phyloP scores from a whole-genome alignment of 257 asterid genomes.

The Echium plantagineum region DNA sequence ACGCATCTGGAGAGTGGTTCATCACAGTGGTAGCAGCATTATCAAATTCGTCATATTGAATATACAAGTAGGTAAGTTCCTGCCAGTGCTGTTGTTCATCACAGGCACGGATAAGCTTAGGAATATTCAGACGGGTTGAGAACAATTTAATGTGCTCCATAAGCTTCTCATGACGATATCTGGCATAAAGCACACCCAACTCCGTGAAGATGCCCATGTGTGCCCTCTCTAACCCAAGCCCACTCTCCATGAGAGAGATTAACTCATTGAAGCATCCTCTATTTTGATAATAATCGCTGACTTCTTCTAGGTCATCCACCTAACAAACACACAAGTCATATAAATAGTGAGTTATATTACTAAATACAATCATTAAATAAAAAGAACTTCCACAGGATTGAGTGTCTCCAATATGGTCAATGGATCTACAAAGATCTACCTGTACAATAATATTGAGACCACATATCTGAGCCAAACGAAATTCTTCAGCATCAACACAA shows the following conservation, averaged over 20 bases:
- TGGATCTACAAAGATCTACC: conserved; percentile 30
- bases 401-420: neutral
- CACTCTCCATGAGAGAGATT: conserved; percentile 98
- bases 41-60: conserved; percentile 94
- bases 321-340: conserved; percentile 18
- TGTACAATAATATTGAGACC: conserved; percentile 97
- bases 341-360: neutral
- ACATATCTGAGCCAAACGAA: conserved; percentile 98
- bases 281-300: conserved; percentile 91
- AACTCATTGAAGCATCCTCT: conserved; percentile 97
- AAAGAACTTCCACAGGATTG: neutral
- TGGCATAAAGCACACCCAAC: conserved; percentile 93
- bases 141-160: conserved; percentile 97
- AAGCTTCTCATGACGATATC: conserved; percentile 98
- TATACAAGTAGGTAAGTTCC: conserved; percentile 81
- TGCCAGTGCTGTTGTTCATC: conserved; percentile 99
- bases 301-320: conserved; percentile 99
- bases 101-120: conserved; percentile 96
- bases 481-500: conserved; percentile 98
- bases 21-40: conserved; percentile 99
- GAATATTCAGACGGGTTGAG: conserved; percentile 92
- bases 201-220: conserved; percentile 99
- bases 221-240: conserved; percentile 96
- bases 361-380: neutral
- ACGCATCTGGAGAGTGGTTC: conserved; percentile 99